Base-by-base conservation (phyloP, 257 asterid species). In the Eucommia ulmoides region DNA sequence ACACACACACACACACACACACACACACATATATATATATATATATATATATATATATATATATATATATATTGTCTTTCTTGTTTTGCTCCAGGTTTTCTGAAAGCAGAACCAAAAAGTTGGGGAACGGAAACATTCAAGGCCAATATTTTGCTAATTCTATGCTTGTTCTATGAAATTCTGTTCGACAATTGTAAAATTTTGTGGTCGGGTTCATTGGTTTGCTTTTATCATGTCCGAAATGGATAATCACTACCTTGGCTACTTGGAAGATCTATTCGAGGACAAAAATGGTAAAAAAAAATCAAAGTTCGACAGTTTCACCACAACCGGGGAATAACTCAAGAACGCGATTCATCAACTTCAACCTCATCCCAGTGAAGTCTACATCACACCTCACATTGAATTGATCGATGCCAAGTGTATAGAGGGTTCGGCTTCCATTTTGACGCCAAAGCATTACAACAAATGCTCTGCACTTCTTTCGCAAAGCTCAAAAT, bases 241-340 rank as follows among this genome's bases (percentile, higher is more conserved):
- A 55, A 62, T 50, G 22, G 61, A 33, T 23, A 63, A 26, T 41
- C 61, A 51, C 47, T 64, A 45, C 54, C 59, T 80, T 16, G 92
- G 71, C 19, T 80, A 80, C 68, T 63, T 80, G 54, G 72, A 73
- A 53, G 94, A 83, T 48, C 20, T 80, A 22, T 83, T 67, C 0
- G 94, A 80, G 75, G 75, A 72, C 50, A 58, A 21, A 19, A 23
- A 58, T 20, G 76, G 62, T 60, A 54, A 41, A 83, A 77, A 66
- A 70, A 51, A 74, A 77, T 52, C 7, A 50, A 54, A 48, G 75
- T 68, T 17, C 74, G 72, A 8, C 61, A 64, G 72, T 69, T 80
- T 44, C 50, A 59, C 41, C 58, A 59, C 35, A 45, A 22, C 14
- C 53, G 71, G 66, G 77, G 73, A 44, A n/a, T n/a, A n/a, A n/a